Evolutionary conservation across 306 rosid species (phyloP), one percentile per base, ranked within the genome.

Genomic region (Begonia fuchsioides): DNA sequence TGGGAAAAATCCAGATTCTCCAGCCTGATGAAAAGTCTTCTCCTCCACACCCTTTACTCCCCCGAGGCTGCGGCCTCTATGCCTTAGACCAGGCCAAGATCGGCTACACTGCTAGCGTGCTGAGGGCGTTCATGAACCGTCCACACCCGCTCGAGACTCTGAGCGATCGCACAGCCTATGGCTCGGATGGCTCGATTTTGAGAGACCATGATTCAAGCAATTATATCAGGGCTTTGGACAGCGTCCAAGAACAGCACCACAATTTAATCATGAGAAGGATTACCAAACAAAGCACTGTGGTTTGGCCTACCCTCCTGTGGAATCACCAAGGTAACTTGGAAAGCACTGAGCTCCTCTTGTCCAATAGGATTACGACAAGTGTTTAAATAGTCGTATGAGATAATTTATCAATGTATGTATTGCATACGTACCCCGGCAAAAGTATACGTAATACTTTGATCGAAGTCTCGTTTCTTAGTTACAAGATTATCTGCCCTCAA

Each of bases 131-230:
- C 62, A 72, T 87, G 39, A 87, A 83, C 32, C 72, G 56, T 53
- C 96, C 96, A 3, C 96, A 87, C 70, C 96, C 96, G 8, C 65
- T 87, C 47, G 93, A 87, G 48, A 87, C 94, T 45, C 71, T 87
- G 2, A 80, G 96, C 46, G 84, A 86, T 58, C 94, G 90, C 56
- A 72, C 94, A 50, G 96, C 96, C 19, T 87, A 87, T 53, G 80
- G 94, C 50, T 75, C 96, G 39, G 82, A 77, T 32, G 94, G 96
- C 43, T 77, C 93, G 48, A 77, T 87, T 58, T 72, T 73, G 38
- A 68, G 94, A 57, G 96, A 87, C 61, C 96, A 87, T 43, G 82
- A 80, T 68, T 87, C 96, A 12, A 80, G 95, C 71, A 80, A 80
- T 83, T 80, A 83, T 52, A 72, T 83, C 9, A 74, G 83, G 76